These are phyloP conservation scores for Cytospora piceicola DNA, from an alignment of 2,329 filamentous ascomycete genomes.

Conservation along the genomic window DNA sequence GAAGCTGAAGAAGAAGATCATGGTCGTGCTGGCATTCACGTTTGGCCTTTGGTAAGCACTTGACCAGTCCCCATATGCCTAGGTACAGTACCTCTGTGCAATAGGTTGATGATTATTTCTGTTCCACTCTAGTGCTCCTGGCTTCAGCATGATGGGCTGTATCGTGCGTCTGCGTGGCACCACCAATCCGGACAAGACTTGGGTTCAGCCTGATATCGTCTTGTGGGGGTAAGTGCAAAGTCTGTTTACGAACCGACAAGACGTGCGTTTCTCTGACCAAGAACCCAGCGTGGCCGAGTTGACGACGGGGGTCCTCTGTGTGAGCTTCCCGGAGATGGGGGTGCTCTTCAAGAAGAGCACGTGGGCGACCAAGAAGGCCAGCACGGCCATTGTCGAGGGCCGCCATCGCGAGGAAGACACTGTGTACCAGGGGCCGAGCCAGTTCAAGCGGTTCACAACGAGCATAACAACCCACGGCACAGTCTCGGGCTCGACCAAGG, in stretches of 20 bases:
- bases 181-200: slow-evolving; percentile 13
- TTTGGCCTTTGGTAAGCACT: slow-evolving; percentile 11
- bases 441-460: background rate
- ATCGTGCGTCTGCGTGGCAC: slow-evolving; percentile 4
- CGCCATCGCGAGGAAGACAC: background rate
- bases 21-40: slow-evolving; percentile 5
- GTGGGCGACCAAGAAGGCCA: slow-evolving; percentile 1
- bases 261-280: background rate
- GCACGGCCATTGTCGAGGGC: slow-evolving; percentile 5
- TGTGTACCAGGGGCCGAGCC: background rate
- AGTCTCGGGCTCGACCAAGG: background rate
- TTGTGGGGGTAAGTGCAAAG: slow-evolving; percentile 17
- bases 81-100: background rate
- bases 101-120: background rate
- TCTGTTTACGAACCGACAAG: background rate
- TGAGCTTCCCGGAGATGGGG: slow-evolving; percentile 16
- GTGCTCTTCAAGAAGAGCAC: background rate
- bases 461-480: background rate
- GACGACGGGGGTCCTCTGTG: slow-evolving; percentile 10
- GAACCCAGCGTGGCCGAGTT: slow-evolving; percentile 4
- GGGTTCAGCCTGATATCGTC: slow-evolving; percentile 12
- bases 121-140: slow-evolving; percentile 2
- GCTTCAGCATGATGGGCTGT: slow-evolving; percentile 6
- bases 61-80: no score
- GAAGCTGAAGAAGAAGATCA: background rate